Evolutionary conservation across 352 stramenopile species (phyloP).

Genomic region (Globisporangium camurandrum): DNA sequence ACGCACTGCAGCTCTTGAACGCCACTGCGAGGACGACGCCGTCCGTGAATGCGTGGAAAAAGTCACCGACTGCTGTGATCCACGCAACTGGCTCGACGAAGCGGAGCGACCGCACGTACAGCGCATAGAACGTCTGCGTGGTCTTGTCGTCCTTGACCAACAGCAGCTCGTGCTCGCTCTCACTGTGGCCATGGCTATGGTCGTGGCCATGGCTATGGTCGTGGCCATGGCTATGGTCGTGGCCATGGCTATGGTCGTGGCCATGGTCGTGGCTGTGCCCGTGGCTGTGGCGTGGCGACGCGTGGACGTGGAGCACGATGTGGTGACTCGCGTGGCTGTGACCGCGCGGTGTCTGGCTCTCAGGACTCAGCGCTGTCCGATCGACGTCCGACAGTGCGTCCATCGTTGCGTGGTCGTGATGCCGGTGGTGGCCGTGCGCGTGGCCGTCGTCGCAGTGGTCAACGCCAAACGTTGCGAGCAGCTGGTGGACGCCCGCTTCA

Average conservation of each 20-base stretch:
- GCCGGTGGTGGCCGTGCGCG: constrained; percentile 4
- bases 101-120: constrained; percentile 9
- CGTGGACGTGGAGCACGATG: constrained; percentile 1
- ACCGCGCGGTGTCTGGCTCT: constrained; percentile 10
- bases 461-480: constrained; percentile 18
- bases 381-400: constrained; percentile 1
- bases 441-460: constrained; percentile 11
- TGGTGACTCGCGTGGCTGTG: constrained; percentile 15
- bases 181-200: neutral
- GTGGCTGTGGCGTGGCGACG: neutral
- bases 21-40: constrained; percentile 16
- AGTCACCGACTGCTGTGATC: constrained; percentile 20
- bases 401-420: constrained; percentile 13
- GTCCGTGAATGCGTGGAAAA: constrained; percentile 19
- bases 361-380: constrained; percentile 6
- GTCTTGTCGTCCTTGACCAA: neutral
- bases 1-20: constrained; percentile 20
- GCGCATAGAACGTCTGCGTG: constrained; percentile 2
- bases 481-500: constrained; percentile 20
- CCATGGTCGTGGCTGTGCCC: constrained; percentile 4
- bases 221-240: neutral
- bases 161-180: neutral
- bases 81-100: constrained; percentile 15
- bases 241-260: neutral
- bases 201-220: neutral